Percentiles rank a stretch among this genome's conserved stretches.
These are phyloP conservation scores for Eucalyptus coolabah DNA, from an alignment of 345 rosid genomes.

Conservation along the genomic window DNA sequence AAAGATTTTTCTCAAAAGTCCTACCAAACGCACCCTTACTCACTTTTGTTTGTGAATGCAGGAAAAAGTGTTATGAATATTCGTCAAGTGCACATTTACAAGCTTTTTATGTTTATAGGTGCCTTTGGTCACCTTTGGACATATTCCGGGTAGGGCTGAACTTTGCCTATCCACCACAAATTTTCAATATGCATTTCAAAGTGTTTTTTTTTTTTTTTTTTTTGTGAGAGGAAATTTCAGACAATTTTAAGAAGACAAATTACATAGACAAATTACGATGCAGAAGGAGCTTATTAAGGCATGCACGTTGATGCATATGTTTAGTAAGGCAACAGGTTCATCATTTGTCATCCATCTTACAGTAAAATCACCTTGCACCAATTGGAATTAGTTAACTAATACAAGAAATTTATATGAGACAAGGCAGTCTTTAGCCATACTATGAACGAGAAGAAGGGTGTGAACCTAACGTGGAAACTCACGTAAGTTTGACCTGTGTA, in stretches of 20 bases:
- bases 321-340: background rate
- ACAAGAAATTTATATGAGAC: background rate
- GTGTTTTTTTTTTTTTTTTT: too few relatives aligned
- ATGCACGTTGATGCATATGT: background rate
- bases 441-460: background rate
- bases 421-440: background rate
- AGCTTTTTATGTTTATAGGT: background rate
- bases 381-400: background rate
- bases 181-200: background rate
- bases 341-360: background rate
- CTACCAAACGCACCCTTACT: background rate
- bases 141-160: background rate
- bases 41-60: background rate
- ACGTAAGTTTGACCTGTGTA: background rate
- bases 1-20: fast-evolving
- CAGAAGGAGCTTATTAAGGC: background rate
- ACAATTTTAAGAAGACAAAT: background rate
- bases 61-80: background rate
- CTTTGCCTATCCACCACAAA: background rate
- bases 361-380: background rate
- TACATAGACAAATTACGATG: background rate
- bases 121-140: background rate
- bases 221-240: background rate
- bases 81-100: background rate
- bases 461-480: background rate